A percentile compares a stretch with the other conserved stretches of the same genome.
These are phyloP conservation scores for Lepidium sativum DNA, from an alignment of 345 rosid species.

Conservation along the genomic window DNA sequence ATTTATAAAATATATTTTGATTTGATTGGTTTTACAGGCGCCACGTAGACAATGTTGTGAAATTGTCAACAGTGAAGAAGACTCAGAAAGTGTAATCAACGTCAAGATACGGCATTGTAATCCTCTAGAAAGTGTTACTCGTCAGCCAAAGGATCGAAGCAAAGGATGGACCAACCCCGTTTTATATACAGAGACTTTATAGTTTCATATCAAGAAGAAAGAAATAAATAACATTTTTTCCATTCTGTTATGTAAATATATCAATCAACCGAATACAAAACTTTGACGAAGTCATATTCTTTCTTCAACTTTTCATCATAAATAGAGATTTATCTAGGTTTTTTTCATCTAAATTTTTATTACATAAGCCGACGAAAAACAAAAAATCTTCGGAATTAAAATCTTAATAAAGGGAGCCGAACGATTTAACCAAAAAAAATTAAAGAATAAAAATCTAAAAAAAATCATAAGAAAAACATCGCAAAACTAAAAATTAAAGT, in stretches of 20 bases:
- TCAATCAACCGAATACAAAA: not conserved
- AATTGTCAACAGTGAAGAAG: constrained; percentile 26
- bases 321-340: not conserved
- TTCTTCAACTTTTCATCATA: not conserved
- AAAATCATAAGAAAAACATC: too few species aligned
- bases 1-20: not conserved
- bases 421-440: too few species aligned
- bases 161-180: not conserved
- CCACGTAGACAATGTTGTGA: constrained; percentile 39
- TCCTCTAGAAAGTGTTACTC: constrained; percentile 54
- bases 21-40: constrained; percentile 40
- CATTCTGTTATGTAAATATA: not conserved
- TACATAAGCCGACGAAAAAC: too few species aligned
- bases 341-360: too few species aligned
- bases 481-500: too few species aligned
- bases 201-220: not conserved
- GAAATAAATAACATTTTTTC: not conserved
- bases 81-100: constrained; percentile 16
- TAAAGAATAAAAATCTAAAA: too few species aligned
- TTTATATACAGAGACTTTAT: not conserved
- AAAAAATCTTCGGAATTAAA: too few species aligned
- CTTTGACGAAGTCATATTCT: not conserved
- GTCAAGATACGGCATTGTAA: constrained; percentile 58
- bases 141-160: constrained; percentile 22
- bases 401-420: too few species aligned